Evolutionary conservation across 208 protist genomes (phyloP), one percentile per base, ranked within the genome.

Genomic region (Trypanosoma congolense): DNA sequence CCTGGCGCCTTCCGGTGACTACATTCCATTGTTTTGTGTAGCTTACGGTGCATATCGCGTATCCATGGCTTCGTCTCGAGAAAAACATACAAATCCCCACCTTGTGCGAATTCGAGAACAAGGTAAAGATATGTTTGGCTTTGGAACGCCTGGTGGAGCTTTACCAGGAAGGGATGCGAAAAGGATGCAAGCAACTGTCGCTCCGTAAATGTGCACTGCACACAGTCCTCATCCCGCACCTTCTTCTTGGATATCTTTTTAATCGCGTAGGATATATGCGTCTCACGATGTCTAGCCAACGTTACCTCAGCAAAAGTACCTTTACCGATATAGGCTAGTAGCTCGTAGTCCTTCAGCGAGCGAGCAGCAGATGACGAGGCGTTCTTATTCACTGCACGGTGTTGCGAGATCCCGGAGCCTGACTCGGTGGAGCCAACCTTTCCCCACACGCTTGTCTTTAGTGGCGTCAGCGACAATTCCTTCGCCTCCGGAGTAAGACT

Each of bases 211-310:
- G 87, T 91, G 46, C 73, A 70, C 68, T 89, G 66, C 16, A 91
- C 73, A 57, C 73, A 91, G 43, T 78, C 76, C 40, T 81, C 80
- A 67, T 94, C 74, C 43, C 75, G 61, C 59, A 94, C 78, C 45
- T 85, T 84, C 63, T 73, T 65, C 64, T 94, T 94, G 0, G 73
- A 87, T 49, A 94, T 94, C 43, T 89, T 90, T 56, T 94, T 94
- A 21, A 94, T 70, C 0, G 87, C 83, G 61, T 76, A 94, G n/a
- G 87, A 67, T 52, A 85, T 69, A 5, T 65, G 36, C 8, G 77
- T 91, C n/a, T 56, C 43, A 9, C 75, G 72, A 54, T 81, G 77
- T 22, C 87, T 74, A 21, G 87, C 87, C 26, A 94, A 67, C 10
- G 87, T 94, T 22, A 94, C 87, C 58, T 94, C 87, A 3, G 83